Percentiles rank a stretch among this genome's conserved stretches.
phyloP scores from a whole-genome alignment of 2,329 filamentous ascomycete genomes.

The Pyrenophora teres region DNA sequence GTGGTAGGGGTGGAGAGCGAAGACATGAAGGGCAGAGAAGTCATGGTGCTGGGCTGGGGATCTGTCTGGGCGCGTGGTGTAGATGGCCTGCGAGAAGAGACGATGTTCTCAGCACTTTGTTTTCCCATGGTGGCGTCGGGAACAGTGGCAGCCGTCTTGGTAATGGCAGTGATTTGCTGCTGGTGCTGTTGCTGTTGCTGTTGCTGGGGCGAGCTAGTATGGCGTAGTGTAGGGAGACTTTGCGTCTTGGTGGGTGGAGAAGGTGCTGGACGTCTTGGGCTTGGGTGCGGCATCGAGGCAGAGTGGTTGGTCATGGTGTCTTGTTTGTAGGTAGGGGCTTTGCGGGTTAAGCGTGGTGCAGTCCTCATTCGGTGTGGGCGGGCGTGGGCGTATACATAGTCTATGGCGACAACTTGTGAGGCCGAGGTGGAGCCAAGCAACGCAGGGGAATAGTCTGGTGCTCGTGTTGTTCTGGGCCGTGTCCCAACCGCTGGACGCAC shows the following conservation, averaged over 20 bases:
- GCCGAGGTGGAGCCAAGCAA: slow-evolving; percentile 21
- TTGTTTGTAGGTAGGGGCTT: slow-evolving; percentile 21
- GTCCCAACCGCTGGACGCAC: slow-evolving; percentile 31
- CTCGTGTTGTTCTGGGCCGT: slow-evolving; percentile 25
- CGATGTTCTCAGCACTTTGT: slow-evolving; percentile 28
- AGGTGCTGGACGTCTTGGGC: slow-evolving; percentile 5
- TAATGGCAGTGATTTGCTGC: too few species aligned
- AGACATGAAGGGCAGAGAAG: slow-evolving; percentile 17
- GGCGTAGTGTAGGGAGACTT: too few species aligned
- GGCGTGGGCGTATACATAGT: slow-evolving; percentile 37
- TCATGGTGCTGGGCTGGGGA: slow-evolving; percentile 34
- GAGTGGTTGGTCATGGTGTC: slow-evolving; percentile 17
- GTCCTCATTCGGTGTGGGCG: slow-evolving; percentile 19
- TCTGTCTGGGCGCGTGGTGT: slow-evolving; percentile 49
- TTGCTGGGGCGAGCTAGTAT: not conserved
- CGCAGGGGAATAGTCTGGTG: slow-evolving; percentile 24
- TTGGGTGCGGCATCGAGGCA: slow-evolving; percentile 11
- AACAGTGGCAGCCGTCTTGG: too few species aligned
- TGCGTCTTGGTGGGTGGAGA: not conserved
- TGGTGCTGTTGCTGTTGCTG: not conserved
- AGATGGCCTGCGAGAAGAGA: slow-evolving; percentile 33
- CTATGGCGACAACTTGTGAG: slow-evolving; percentile 9
- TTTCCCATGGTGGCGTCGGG: slow-evolving; percentile 30
- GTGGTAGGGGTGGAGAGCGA: slow-evolving; percentile 11
- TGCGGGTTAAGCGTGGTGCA: slow-evolving; percentile 22